phyloP scores from a whole-genome alignment of 2,329 filamentous ascomycete species.

The Aspergillus sp. region DNA sequence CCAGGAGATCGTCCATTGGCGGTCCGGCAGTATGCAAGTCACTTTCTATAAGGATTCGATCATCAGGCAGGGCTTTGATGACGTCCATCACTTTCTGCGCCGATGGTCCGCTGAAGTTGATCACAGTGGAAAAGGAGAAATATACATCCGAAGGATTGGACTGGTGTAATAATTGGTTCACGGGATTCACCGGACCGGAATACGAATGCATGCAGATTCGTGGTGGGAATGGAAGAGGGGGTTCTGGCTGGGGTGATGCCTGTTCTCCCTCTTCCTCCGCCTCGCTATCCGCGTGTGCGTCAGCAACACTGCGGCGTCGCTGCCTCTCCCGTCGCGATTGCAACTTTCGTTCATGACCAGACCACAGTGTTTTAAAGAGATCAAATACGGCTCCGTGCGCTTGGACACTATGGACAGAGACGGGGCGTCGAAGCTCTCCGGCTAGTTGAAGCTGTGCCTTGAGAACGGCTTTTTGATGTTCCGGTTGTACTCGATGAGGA shows the following conservation, averaged over 20 bases:
- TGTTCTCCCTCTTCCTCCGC: constrained; percentile 24
- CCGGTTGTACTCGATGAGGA: constrained; percentile 55
- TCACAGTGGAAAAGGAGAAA: constrained; percentile 81
- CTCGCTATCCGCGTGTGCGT: constrained; percentile 30
- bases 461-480: constrained; percentile 60
- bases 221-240: constrained; percentile 70
- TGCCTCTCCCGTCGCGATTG: constrained; percentile 51
- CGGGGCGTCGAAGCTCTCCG: constrained; percentile 56
- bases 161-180: constrained; percentile 75
- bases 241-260: background rate
- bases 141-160: constrained; percentile 74
- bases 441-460: constrained; percentile 59
- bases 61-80: constrained; percentile 71
- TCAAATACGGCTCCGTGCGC: constrained; percentile 61
- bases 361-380: constrained; percentile 56
- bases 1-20: constrained; percentile 74
- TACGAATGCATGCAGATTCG: constrained; percentile 93
- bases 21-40: constrained; percentile 82
- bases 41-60: constrained; percentile 81
- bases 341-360: constrained; percentile 53
- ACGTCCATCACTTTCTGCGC: constrained; percentile 62
- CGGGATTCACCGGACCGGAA: constrained; percentile 71
- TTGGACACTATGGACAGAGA: constrained; percentile 64
- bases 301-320: constrained; percentile 31
- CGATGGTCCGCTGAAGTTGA: constrained; percentile 67